phyloP scores from a whole-genome alignment of 768 basidiomycete genomes.

The Mycena pura region DNA sequence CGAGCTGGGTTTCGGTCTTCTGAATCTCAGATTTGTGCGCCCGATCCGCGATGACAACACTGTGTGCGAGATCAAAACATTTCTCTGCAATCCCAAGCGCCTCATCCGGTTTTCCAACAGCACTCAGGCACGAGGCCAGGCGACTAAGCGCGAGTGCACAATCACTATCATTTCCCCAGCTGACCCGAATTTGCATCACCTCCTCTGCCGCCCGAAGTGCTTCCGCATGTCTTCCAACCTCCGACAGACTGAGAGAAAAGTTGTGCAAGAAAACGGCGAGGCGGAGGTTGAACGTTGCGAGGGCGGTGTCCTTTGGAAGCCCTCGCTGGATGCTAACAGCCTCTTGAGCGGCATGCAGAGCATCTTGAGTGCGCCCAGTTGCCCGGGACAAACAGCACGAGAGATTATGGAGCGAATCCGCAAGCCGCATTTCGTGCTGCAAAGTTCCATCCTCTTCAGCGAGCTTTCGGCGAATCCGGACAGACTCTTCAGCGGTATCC shows the following conservation, averaged over 20 bases:
- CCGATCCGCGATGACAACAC: not conserved
- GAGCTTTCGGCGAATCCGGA: conserved; percentile 13
- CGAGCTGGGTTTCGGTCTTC: conserved; percentile 1
- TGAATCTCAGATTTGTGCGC: not conserved
- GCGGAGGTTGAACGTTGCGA: not conserved
- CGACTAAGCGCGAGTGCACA: conserved; percentile 18
- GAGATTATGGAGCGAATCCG: conserved; percentile 16
- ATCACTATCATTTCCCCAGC: not conserved
- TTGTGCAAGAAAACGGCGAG: conserved; percentile 21
- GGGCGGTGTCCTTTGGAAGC: conserved; percentile 1
- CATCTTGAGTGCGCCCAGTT: not conserved
- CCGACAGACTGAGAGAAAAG: conserved; percentile 17
- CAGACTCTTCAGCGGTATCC: conserved; percentile 16
- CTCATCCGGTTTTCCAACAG: not conserved
- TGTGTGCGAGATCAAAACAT: conserved; percentile 7
- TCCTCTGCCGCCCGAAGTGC: conserved; percentile 21
- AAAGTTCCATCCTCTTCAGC: not conserved
- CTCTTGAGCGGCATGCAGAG: conserved; percentile 16
- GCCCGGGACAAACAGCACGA: conserved; percentile 5
- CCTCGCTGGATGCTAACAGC: conserved; percentile 21
- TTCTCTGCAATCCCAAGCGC: not conserved
- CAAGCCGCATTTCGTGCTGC: conserved; percentile 10
- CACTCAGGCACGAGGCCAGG: conserved; percentile 12
- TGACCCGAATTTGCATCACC: not conserved
- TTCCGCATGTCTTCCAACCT: conserved; percentile 11